Percentiles rank a stretch among this genome's conserved stretches.
phyloP scores from a whole-genome alignment of 129 eudicot species.

The sunflower (Helianthus annuus) region HanXRQr2.0-SUNRISE NC_035441.2:24636291-24636790 shows the following conservation, averaged over 20 bases:
- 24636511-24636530: constrained; percentile 88
- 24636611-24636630: constrained; percentile 8
- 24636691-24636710: constrained; percentile 90
- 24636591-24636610: constrained; percentile 75
- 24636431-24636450: constrained; percentile 6
- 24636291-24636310: constrained; percentile 75
- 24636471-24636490: constrained; percentile 1
- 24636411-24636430: constrained; percentile 4
- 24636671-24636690: constrained; percentile 38
- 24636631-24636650: constrained; percentile 6
- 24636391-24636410: constrained; percentile 79
- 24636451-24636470: constrained; percentile 11
- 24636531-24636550: constrained; percentile 85
- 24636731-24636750: constrained; percentile 80
- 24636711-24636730: constrained; percentile 78
- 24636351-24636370: constrained; percentile 77
- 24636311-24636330: constrained; percentile 81
- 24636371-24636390: constrained; percentile 78
- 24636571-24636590: constrained; percentile 76
- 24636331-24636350: constrained; percentile 81
- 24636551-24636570: constrained; percentile 84
- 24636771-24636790: constrained; percentile 93
- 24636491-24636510: constrained; percentile 55
- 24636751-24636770: constrained; percentile 95
- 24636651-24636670: not conserved